Evolutionary conservation across 148 eudicot species (phyloP).

Genomic region (Linanthus parryae): DNA sequence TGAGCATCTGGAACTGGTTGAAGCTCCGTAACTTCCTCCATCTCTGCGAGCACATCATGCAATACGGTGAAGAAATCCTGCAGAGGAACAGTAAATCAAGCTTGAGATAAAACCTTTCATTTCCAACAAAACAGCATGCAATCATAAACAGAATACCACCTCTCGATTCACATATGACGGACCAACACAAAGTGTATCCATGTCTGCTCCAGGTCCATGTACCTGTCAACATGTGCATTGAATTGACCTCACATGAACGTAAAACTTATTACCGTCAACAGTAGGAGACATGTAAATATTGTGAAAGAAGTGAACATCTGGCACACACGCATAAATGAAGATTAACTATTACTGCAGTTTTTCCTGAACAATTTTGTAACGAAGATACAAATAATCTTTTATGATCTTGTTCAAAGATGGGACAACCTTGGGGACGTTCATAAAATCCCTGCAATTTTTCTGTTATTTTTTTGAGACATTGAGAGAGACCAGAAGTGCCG

Average conservation of each 20-base stretch:
- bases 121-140: background rate
- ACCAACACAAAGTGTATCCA: slow-evolving; percentile 23
- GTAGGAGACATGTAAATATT: background rate
- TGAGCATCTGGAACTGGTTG: slow-evolving; percentile 53
- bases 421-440: too few species aligned
- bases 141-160: slow-evolving; percentile 8
- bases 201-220: slow-evolving; percentile 26
- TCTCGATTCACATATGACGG: slow-evolving; percentile 25
- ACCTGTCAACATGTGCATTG: too few species aligned
- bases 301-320: background rate
- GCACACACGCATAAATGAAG: background rate
- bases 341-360: too few species aligned
- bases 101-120: slow-evolving; percentile 1
- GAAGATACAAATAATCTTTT: too few species aligned
- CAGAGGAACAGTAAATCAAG: slow-evolving; percentile 1
- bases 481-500: too few species aligned
- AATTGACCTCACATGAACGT: too few species aligned
- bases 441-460: too few species aligned
- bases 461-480: too few species aligned
- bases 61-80: slow-evolving; percentile 44
- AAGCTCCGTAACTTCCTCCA: slow-evolving; percentile 46
- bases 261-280: too few species aligned
- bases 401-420: too few species aligned
- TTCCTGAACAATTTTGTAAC: too few species aligned
- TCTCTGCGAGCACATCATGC: slow-evolving; percentile 38